Conservation (phyloP, 208 protist genomes). For the Crithidia acanthocephali region DNA sequence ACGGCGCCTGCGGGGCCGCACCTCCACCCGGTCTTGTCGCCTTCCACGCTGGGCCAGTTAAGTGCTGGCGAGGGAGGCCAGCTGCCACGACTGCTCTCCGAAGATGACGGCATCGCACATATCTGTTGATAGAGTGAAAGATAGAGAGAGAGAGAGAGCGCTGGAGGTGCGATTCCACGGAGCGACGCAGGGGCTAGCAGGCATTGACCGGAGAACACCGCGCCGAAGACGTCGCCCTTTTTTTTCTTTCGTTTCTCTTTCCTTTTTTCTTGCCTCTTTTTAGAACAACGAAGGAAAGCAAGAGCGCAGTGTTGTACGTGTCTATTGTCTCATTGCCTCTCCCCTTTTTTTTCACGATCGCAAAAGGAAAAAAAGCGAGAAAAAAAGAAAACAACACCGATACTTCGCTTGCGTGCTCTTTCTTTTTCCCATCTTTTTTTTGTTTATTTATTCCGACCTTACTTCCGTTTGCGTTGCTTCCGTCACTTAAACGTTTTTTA, state of each 20-base stretch:
- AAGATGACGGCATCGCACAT: conserved; percentile 9
- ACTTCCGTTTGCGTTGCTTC: too few species aligned
- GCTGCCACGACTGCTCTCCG: conserved; percentile 27
- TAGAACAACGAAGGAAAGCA: not conserved
- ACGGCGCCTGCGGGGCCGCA: conserved; percentile 1
- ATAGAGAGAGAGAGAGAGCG: not conserved
- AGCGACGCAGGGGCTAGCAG: too few species aligned
- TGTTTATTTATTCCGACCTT: conserved; percentile 31
- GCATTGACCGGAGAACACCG: too few species aligned
- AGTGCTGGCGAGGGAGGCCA: conserved; percentile 19
- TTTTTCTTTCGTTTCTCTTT: conserved; percentile 5
- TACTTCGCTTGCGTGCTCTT: too few species aligned
- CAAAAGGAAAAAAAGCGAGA: too few species aligned
- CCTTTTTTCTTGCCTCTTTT: not conserved
- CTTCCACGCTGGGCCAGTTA: conserved; percentile 24
- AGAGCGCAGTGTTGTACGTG: not conserved
- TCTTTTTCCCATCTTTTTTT: too few species aligned
- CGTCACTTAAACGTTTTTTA: too few species aligned
- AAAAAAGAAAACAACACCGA: too few species aligned
- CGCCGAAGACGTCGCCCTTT: too few species aligned
- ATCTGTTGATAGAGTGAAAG: not conserved
- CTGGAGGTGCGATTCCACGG: not conserved
- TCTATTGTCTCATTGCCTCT: not conserved
- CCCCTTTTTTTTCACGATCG: not conserved
- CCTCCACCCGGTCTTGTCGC: conserved; percentile 26